phyloP scores from a whole-genome alignment of 257 asterid genomes.

The Forsythia suspensa region DNA sequence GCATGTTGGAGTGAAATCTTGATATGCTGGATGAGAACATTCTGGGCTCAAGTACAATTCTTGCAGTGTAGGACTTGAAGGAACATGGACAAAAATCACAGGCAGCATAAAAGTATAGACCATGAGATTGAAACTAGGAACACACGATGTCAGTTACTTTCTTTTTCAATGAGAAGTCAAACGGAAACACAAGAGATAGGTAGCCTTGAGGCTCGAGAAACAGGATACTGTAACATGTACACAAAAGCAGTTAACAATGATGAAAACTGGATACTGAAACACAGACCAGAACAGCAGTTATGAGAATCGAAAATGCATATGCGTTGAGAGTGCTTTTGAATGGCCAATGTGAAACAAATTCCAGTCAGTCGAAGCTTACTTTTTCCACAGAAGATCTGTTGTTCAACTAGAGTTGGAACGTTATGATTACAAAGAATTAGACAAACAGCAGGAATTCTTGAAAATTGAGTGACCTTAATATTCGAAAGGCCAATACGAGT shows the following conservation, averaged over 20 bases:
- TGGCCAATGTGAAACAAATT: neutral
- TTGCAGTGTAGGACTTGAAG: too few relatives aligned
- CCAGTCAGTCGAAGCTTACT: neutral
- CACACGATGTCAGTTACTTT: neutral
- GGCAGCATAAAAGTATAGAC: neutral
- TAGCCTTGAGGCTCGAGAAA: neutral
- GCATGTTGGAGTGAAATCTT: too few relatives aligned
- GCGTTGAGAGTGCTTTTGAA: neutral
- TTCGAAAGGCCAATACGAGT: constrained; percentile 78
- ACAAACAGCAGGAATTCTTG: constrained; percentile 3
- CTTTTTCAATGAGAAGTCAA: too few relatives aligned
- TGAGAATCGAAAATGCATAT: neutral
- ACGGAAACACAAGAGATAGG: neutral
- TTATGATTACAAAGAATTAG: constrained; percentile 30
- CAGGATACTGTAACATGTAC: neutral
- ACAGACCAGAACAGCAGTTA: neutral
- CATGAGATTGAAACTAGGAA: neutral
- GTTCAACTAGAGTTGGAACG: constrained; percentile 37
- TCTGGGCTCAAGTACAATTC: too few relatives aligned
- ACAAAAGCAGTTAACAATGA: neutral
- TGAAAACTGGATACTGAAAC: neutral
- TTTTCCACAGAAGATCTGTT: constrained; percentile 22
- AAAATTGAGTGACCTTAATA: constrained; percentile 23
- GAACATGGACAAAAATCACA: too few relatives aligned
- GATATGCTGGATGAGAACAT: too few relatives aligned